Conservation (phyloP, 345 rosid species). For the Corymbia maculata region DNA sequence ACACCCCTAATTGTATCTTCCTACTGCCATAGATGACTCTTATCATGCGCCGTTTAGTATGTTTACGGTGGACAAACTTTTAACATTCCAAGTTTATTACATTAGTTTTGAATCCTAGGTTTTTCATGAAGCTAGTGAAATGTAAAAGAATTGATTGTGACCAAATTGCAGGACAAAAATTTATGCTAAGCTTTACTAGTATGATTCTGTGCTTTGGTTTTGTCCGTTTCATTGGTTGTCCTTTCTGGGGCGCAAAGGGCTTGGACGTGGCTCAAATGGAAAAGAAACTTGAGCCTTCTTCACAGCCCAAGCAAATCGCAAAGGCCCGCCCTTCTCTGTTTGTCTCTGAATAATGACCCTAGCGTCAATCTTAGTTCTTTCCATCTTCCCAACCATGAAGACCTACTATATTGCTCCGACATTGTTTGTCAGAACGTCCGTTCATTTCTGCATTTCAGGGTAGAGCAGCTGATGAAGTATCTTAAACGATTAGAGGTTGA, state of each 20-base stretch:
- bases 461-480: not conserved
- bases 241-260: constrained; percentile 24
- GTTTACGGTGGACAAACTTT: too few relatives aligned
- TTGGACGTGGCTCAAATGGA: not conserved
- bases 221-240: not conserved
- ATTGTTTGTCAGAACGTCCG: not conserved
- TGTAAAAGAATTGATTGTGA: not conserved
- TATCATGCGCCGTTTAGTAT: too few relatives aligned
- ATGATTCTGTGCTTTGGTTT: not conserved
- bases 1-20: too few relatives aligned
- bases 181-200: not conserved
- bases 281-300: not conserved
- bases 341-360: not conserved
- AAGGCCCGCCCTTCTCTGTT: not conserved
- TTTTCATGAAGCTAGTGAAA: not conserved
- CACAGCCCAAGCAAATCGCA: not conserved
- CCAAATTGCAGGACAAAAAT: not conserved
- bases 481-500: not conserved
- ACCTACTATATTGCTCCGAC: not conserved
- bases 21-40: too few relatives aligned
- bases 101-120: not conserved
- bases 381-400: not conserved
- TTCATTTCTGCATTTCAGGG: not conserved
- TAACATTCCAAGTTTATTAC: not conserved
- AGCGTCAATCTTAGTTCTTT: not conserved